phyloP scores from a whole-genome alignment of 2,329 filamentous ascomycete species.

The Paramyrothecium sp. region DNA sequence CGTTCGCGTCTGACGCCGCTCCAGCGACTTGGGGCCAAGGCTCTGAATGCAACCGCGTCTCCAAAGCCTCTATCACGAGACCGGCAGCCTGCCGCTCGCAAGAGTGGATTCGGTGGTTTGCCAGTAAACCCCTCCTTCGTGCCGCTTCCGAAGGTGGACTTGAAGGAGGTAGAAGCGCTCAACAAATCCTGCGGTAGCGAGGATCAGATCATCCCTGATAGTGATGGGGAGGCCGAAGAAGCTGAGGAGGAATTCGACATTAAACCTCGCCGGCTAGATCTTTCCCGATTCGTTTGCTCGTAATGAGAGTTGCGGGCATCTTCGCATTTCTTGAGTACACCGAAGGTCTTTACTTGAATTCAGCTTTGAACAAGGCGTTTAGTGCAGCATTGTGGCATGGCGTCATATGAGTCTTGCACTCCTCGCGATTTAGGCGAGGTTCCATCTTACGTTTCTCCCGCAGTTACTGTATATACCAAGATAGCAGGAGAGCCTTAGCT shows the following conservation, averaged over 20 bases:
- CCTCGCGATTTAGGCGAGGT: no score
- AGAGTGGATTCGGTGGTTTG: slow-evolving; percentile 28
- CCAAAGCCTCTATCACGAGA: slow-evolving; percentile 13
- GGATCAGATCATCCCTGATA: slow-evolving; percentile 54
- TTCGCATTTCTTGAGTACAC: not conserved
- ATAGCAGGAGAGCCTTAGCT: no score
- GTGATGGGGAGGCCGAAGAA: slow-evolving; percentile 48
- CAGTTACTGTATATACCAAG: no score
- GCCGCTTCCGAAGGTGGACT: slow-evolving; percentile 52
- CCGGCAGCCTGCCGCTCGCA: slow-evolving; percentile 20
- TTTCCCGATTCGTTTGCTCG: slow-evolving; percentile 41
- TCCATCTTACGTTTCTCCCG: no score
- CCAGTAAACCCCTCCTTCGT: slow-evolving; percentile 54
- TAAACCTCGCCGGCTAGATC: slow-evolving; percentile 36
- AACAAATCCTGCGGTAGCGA: slow-evolving; percentile 52
- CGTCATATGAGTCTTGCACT: no score
- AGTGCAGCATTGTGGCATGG: no score
- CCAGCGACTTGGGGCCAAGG: slow-evolving; percentile 50
- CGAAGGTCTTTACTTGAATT: no score
- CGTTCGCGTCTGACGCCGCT: slow-evolving; percentile 48
- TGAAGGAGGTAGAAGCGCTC: slow-evolving; percentile 51
- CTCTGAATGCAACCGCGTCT: slow-evolving; percentile 26
- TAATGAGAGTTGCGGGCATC: not conserved
- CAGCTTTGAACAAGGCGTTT: no score
- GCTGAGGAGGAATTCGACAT: slow-evolving; percentile 35